These are phyloP conservation scores for Skeletonema grethae DNA, from an alignment of 108 stramenopile species.

Conservation along the genomic window DNA sequence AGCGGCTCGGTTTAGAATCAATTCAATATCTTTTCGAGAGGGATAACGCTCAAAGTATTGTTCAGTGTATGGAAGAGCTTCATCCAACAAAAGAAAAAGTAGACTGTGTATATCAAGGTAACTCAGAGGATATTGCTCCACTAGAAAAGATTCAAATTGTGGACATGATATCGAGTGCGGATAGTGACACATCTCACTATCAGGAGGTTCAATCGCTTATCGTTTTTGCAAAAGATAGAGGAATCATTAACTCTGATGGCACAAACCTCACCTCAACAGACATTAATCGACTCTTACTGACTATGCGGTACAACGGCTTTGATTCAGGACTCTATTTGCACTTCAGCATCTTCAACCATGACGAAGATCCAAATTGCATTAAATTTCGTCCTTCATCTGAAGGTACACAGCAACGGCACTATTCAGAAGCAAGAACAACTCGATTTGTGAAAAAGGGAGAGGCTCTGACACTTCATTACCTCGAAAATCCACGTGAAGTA, in stretches of 20 bases:
- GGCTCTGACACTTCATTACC: constrained; percentile 74
- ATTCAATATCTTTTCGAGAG: constrained; percentile 53
- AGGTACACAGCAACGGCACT: constrained; percentile 19
- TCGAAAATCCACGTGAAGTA: constrained; percentile 64
- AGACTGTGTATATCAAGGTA: constrained; percentile 22
- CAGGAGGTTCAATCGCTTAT: constrained; percentile 38
- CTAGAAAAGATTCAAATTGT: constrained; percentile 53
- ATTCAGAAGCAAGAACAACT: constrained; percentile 83
- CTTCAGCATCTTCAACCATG: constrained; percentile 85
- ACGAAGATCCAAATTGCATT: constrained; percentile 75
- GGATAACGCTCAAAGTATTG: constrained; percentile 42
- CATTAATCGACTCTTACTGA: constrained; percentile 63
- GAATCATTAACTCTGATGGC: constrained; percentile 50
- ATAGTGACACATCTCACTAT: constrained; percentile 30
- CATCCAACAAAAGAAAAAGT: constrained; percentile 74
- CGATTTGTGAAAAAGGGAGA: constrained; percentile 63
- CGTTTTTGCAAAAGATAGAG: constrained; percentile 29
- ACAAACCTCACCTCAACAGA: constrained; percentile 43
- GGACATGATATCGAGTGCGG: constrained; percentile 52
- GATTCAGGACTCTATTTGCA: constrained; percentile 78
- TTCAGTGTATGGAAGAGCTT: constrained; percentile 65
- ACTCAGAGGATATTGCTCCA: constrained; percentile 28
- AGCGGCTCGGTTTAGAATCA: constrained; percentile 63
- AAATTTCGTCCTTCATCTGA: constrained; percentile 59
- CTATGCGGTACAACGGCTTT: constrained; percentile 82